phyloP scores from a whole-genome alignment of 306 rosid species.

The Senna tora region DNA sequence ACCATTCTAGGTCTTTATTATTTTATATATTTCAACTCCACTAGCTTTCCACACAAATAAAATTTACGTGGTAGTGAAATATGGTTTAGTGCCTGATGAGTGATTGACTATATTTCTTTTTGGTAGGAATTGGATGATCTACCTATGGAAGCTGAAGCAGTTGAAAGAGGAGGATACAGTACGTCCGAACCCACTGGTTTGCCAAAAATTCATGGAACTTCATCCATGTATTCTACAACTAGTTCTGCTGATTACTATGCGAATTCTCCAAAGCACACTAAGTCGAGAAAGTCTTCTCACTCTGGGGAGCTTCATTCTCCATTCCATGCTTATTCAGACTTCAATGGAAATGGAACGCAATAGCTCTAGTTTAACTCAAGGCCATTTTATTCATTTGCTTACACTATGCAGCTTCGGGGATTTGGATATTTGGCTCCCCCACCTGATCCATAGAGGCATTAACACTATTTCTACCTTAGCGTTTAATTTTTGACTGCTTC shows the following conservation, averaged over 20 bases:
- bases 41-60: neutral
- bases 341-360: no score
- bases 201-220: conserved; percentile 70
- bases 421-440: conserved; percentile 36
- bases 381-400: conserved; percentile 54
- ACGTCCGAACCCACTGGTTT: conserved; percentile 69
- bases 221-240: conserved; percentile 64
- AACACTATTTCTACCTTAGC: conserved; percentile 35
- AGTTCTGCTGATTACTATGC: conserved; percentile 51
- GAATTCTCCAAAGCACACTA: conserved; percentile 58
- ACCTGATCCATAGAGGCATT: conserved; percentile 43
- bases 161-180: conserved; percentile 85
- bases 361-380: conserved; percentile 5
- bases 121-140: conserved; percentile 81
- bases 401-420: conserved; percentile 43
- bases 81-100: conserved; percentile 30
- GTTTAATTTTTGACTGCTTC: conserved; percentile 31
- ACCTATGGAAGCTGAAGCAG: conserved; percentile 85
- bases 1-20: conserved; percentile 7
- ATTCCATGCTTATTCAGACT: conserved; percentile 43
- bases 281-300: conserved; percentile 62
- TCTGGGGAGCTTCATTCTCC: conserved; percentile 64
- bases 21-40: conserved; percentile 20
- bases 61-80: neutral
- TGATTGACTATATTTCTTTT: conserved; percentile 36